Evolutionary conservation across 768 basidiomycete species (phyloP).

Genomic region (Leccinum arenicola): DNA sequence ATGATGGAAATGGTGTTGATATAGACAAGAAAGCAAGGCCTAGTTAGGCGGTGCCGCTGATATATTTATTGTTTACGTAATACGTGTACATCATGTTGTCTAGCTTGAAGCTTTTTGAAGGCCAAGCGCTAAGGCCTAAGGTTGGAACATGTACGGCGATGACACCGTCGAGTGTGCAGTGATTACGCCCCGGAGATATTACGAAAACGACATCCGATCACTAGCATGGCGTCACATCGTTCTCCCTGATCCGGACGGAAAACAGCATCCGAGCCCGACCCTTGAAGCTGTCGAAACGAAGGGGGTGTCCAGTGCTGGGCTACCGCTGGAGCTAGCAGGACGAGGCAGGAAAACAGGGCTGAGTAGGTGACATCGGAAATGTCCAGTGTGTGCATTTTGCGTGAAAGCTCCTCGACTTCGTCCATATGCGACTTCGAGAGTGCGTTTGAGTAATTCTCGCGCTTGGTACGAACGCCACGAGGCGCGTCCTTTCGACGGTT

Average conservation of each 20-base stretch:
- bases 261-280: too few species aligned
- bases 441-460: not conserved
- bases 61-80: not conserved
- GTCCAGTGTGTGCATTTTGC: not conserved
- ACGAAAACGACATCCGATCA: not conserved
- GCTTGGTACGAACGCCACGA: not conserved
- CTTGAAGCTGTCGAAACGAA: not conserved
- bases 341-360: not conserved
- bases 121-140: too few species aligned
- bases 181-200: conserved; percentile 23
- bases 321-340: not conserved
- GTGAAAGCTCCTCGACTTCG: not conserved
- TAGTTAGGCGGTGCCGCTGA: not conserved
- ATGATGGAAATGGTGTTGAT: not conserved
- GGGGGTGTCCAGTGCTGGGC: not conserved
- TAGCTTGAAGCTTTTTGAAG: too few species aligned
- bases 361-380: not conserved
- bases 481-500: not conserved
- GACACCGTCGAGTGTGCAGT: conserved; percentile 17
- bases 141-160: conserved; percentile 10
- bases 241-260: too few species aligned
- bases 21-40: not conserved
- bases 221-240: not conserved
- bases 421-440: not conserved
- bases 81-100: not conserved